Percentiles rank a stretch among this genome's conserved stretches.
Evolutionary conservation across 768 basidiomycete genomes (phyloP).

Genomic region (Phanerochaete sordida): DNA sequence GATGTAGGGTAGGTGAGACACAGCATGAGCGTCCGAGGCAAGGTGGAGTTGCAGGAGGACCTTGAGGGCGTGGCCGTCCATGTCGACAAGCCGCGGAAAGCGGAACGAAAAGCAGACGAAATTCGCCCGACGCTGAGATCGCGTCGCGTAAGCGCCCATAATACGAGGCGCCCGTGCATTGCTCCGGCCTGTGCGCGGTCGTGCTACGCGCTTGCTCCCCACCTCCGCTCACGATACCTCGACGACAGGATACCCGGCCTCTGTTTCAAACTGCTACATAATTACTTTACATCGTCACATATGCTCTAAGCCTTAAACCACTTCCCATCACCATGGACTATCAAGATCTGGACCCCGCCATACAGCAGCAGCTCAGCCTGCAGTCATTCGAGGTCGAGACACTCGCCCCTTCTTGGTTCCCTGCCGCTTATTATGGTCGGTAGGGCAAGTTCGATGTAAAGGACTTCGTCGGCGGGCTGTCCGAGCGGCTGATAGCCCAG

Average conservation of each 20-base stretch:
- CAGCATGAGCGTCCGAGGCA: constrained; percentile 61
- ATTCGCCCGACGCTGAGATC: neutral
- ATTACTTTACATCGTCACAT: neutral
- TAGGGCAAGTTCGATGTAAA: constrained; percentile 91
- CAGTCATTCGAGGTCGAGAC: constrained; percentile 35
- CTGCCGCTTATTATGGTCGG: neutral
- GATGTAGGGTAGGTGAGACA: constrained; percentile 55
- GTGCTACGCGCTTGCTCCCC: neutral
- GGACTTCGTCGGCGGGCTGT: constrained; percentile 81
- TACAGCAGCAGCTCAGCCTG: constrained; percentile 37
- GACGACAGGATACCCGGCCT: neutral
- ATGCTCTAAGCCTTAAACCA: neutral
- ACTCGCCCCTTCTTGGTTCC: neutral
- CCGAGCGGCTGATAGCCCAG: constrained; percentile 83
- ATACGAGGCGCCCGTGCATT: neutral
- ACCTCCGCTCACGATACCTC: neutral
- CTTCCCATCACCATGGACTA: neutral
- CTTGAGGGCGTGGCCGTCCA: constrained; percentile 47
- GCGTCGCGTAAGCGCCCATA: neutral
- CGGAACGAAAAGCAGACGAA: neutral
- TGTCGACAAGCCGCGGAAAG: neutral
- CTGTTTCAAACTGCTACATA: neutral
- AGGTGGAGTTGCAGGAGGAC: constrained; percentile 67
- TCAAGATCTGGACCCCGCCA: constrained; percentile 42
- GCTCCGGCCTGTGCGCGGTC: neutral